phyloP scores from a whole-genome alignment of 1,139 yeast species.

The Arxiozyma slooffiae region DNA sequence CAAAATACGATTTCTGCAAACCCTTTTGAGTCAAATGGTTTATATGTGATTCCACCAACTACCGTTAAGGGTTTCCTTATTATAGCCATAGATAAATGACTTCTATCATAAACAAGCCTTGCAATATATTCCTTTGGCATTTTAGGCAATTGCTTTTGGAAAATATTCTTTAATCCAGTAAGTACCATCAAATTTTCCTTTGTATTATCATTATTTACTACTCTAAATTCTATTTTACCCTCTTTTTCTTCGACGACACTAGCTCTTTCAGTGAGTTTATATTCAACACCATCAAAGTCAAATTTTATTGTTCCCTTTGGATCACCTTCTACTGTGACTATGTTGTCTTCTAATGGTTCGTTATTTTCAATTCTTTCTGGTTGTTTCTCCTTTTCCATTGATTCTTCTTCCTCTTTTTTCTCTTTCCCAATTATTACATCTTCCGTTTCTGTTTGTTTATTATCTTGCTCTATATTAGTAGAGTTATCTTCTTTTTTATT shows the following conservation, averaged over 20 bases:
- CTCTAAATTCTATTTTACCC: conserved; percentile 86
- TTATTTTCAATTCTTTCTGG: conserved; percentile 1
- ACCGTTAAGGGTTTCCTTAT: conserved; percentile 87
- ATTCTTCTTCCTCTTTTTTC: conserved; percentile 1
- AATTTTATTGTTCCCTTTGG: conserved; percentile 35
- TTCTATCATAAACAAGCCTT: conserved; percentile 83
- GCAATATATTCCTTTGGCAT: conserved; percentile 98
- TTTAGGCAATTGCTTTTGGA: conserved; percentile 93
- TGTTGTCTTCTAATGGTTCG: background rate
- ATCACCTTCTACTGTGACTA: conserved; percentile 22
- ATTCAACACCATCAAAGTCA: conserved; percentile 67
- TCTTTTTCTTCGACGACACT: conserved; percentile 89
- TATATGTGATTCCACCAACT: conserved; percentile 93
- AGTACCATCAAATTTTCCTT: conserved; percentile 80
- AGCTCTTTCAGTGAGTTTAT: conserved; percentile 83
- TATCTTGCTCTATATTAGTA: conserved; percentile 1
- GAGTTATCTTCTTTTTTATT: conserved; percentile 14
- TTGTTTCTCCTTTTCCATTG: background rate
- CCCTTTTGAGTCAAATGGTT: conserved; percentile 82
- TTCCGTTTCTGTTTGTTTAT: conserved; percentile 15
- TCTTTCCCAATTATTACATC: conserved; percentile 15
- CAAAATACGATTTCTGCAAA: conserved; percentile 98
- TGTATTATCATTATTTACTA: conserved; percentile 88
- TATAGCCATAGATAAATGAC: conserved; percentile 92
- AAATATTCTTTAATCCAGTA: conserved; percentile 90